Evolutionary conservation across 495 filamentous ascomycete genomes (phyloP).

Genomic region (Annulohypoxylon nitens): DNA sequence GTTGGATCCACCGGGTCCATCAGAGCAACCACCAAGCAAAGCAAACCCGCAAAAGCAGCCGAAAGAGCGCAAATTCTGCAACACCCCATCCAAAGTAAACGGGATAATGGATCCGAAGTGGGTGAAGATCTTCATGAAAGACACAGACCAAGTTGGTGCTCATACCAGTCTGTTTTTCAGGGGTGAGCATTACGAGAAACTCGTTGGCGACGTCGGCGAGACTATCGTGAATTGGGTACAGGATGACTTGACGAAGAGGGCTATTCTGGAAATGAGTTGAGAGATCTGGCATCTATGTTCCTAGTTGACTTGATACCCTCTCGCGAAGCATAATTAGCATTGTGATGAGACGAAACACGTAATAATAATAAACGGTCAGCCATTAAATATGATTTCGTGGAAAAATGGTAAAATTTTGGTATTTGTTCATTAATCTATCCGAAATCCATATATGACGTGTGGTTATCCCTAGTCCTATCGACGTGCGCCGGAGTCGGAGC

Average conservation of each 20-base stretch:
- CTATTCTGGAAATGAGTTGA: conserved; percentile 48
- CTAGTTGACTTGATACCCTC: neutral
- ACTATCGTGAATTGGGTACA: conserved; percentile 80
- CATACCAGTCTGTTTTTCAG: conserved; percentile 87
- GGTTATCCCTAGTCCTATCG: neutral
- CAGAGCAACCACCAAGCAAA: conserved; percentile 8
- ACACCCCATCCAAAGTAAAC: conserved; percentile 67
- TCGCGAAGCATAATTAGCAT: neutral
- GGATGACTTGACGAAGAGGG: conserved; percentile 61
- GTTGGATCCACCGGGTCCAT: conserved; percentile 5
- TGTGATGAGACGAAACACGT: conserved; percentile 19
- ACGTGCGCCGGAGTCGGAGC: conserved; percentile 12
- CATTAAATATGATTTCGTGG: neutral
- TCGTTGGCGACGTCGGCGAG: conserved; percentile 80
- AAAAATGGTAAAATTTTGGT: neutral
- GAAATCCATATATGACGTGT: conserved; percentile 22
- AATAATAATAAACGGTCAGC: neutral
- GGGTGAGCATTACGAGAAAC: conserved; percentile 75
- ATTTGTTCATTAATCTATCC: conserved; percentile 14
- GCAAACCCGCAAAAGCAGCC: conserved; percentile 54
- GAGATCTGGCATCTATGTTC: neutral
- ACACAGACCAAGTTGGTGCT: conserved; percentile 86
- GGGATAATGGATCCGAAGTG: conserved; percentile 73
- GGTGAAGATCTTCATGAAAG: conserved; percentile 81
- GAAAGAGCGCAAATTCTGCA: conserved; percentile 81